Conservation (phyloP, 2,329 filamentous ascomycete species). For the Colletotrichum somersetense region DNA sequence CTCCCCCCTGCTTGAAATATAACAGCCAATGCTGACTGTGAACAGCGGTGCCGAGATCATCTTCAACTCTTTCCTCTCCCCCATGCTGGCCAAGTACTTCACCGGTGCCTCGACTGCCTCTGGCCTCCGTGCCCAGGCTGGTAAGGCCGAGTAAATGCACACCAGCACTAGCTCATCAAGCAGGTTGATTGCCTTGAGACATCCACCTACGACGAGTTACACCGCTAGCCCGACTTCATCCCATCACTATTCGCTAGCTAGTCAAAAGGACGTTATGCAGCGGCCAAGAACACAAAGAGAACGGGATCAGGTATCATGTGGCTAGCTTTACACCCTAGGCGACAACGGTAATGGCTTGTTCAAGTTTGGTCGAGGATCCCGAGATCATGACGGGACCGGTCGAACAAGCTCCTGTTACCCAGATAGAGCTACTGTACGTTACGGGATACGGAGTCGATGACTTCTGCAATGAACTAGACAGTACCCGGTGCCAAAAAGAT, state of each 20-base stretch:
- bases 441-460: constrained; percentile 33
- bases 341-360: constrained; percentile 42
- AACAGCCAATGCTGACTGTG: constrained; percentile 42
- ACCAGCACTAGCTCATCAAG: constrained; percentile 25
- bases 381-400: constrained; percentile 24
- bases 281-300: constrained; percentile 29
- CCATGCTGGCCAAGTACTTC: constrained; percentile 95
- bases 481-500: constrained; percentile 19
- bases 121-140: constrained; percentile 90
- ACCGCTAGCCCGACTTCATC: constrained; percentile 33
- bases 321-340: constrained; percentile 28
- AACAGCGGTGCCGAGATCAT: constrained; percentile 91
- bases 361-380: constrained; percentile 27
- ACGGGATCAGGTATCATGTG: constrained; percentile 22
- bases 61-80: constrained; percentile 95
- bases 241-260: constrained; percentile 33
- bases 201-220: constrained; percentile 32
- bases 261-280: constrained; percentile 31
- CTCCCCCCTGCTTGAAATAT: background rate
- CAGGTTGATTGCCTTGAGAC: constrained; percentile 40
- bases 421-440: constrained; percentile 39
- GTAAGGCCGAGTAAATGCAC: constrained; percentile 73
- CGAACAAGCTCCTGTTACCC: constrained; percentile 40
- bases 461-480: constrained; percentile 38
- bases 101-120: constrained; percentile 77